Percentiles rank a stretch among this genome's conserved stretches.
Conservation (phyloP, 257 asterid species). For the Lantana camara region DNA sequence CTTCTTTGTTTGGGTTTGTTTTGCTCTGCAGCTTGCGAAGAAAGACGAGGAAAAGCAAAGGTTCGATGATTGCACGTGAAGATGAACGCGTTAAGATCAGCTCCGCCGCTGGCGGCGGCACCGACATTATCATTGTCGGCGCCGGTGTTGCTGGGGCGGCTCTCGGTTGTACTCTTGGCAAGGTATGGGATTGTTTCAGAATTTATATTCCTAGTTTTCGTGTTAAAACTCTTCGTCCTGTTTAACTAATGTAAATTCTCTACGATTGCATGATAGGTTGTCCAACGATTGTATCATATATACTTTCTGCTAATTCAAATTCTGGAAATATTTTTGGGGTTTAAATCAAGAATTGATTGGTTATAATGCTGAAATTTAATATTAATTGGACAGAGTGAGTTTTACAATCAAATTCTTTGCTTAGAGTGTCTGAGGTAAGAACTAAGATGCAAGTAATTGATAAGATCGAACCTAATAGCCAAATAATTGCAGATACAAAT, state of each 20-base stretch:
- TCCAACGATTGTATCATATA: background rate
- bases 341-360: background rate
- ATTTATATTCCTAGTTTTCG: background rate
- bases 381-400: background rate
- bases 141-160: constrained; percentile 67
- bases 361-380: background rate
- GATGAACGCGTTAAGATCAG: constrained; percentile 21
- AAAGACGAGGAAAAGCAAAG: constrained; percentile 15
- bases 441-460: background rate
- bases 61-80: constrained; percentile 15
- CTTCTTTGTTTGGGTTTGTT: constrained; percentile 40
- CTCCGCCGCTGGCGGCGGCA: constrained; percentile 17
- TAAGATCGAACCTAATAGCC: background rate
- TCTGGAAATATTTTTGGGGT: background rate
- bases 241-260: background rate
- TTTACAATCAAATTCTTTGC: background rate
- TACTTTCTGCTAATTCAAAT: background rate
- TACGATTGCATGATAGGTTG: background rate
- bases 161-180: constrained; percentile 53
- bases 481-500: background rate
- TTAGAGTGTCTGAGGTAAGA: background rate
- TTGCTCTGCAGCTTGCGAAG: constrained; percentile 28
- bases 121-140: constrained; percentile 53
- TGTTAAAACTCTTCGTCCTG: background rate
- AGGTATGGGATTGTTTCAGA: constrained; percentile 34